A percentile compares a stretch with the other conserved stretches of the same genome.
phyloP scores from a whole-genome alignment of 2,329 filamentous ascomycete genomes.

The Colletotrichum agaves region DNA sequence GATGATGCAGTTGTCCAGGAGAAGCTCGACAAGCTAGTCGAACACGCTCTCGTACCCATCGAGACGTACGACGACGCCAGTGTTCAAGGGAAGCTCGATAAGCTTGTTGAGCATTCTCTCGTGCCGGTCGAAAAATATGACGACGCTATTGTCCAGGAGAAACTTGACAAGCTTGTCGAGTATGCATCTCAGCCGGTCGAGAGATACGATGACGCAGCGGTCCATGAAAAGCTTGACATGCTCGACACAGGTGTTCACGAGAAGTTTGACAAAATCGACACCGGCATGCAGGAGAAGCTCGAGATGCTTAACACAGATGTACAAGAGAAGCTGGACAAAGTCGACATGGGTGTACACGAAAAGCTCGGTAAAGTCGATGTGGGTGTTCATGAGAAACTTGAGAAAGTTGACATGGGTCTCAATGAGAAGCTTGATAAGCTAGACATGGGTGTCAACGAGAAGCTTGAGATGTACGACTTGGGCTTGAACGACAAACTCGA shows the following conservation, averaged over 20 bases:
- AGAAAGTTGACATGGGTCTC: conserved; percentile 57
- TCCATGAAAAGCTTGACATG: conserved; percentile 66
- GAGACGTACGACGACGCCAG: conserved; percentile 41
- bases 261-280: conserved; percentile 51
- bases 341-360: conserved; percentile 60
- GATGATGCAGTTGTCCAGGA: conserved; percentile 23
- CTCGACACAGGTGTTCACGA: conserved; percentile 46
- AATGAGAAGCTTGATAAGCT: conserved; percentile 56
- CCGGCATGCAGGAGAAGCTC: conserved; percentile 56
- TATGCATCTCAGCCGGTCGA: conserved; percentile 27
- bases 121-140: conserved; percentile 28
- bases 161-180: conserved; percentile 29
- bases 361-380: conserved; percentile 50
- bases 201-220: conserved; percentile 40
- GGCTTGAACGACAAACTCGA: conserved; percentile 55
- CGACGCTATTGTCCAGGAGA: conserved; percentile 17
- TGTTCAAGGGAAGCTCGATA: conserved; percentile 45
- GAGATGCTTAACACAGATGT: conserved; percentile 50
- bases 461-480: conserved; percentile 51
- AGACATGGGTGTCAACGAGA: conserved; percentile 40
- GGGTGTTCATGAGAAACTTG: conserved; percentile 43
- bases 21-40: conserved; percentile 28
- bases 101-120: conserved; percentile 69
- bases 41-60: conserved; percentile 17
- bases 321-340: conserved; percentile 46